Evolutionary conservation across 306 rosid genomes (phyloP).

Genomic region (Cicer arietinum): DNA sequence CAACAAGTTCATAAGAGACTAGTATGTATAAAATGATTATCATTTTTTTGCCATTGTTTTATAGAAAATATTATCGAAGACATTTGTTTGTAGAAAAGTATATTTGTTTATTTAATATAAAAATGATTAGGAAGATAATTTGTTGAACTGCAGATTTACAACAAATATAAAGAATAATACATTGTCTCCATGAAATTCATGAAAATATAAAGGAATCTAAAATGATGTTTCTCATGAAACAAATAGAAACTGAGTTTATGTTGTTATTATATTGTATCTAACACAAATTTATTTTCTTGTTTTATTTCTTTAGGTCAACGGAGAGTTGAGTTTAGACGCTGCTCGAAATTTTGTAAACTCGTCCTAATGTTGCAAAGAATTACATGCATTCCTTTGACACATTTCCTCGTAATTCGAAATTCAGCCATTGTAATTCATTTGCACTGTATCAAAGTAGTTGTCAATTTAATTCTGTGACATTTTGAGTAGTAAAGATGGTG

Average conservation of each 20-base stretch:
- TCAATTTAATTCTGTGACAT: slow-evolving; percentile 22
- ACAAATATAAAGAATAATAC: neutral
- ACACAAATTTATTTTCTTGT: neutral
- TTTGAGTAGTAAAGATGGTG: slow-evolving; percentile 15
- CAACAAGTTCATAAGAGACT: slow-evolving; percentile 70
- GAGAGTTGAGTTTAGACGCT: slow-evolving; percentile 74
- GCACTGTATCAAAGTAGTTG: slow-evolving; percentile 37
- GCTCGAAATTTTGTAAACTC: slow-evolving; percentile 61
- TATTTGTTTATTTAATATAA: too few relatives aligned
- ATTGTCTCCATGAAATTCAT: slow-evolving; percentile 21
- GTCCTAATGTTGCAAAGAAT: slow-evolving; percentile 43
- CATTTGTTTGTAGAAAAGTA: slow-evolving; percentile 11
- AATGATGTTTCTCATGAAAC: slow-evolving; percentile 6
- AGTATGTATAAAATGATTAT: slow-evolving; percentile 49
- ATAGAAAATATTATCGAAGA: neutral
- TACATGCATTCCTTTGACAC: slow-evolving; percentile 18
- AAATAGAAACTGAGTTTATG: neutral
- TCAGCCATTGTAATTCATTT: slow-evolving; percentile 45
- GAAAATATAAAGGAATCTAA: neutral
- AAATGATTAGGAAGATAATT: neutral
- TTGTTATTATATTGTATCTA: neutral
- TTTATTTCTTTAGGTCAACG: slow-evolving; percentile 57
- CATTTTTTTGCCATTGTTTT: slow-evolving; percentile 25
- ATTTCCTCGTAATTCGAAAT: slow-evolving; percentile 37
- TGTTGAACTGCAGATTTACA: slow-evolving; percentile 6